A percentile compares a stretch with the other conserved stretches of the same genome.
Evolutionary conservation across 441 rosid species (phyloP).

Genomic region (Bruguiera hainesii): DNA sequence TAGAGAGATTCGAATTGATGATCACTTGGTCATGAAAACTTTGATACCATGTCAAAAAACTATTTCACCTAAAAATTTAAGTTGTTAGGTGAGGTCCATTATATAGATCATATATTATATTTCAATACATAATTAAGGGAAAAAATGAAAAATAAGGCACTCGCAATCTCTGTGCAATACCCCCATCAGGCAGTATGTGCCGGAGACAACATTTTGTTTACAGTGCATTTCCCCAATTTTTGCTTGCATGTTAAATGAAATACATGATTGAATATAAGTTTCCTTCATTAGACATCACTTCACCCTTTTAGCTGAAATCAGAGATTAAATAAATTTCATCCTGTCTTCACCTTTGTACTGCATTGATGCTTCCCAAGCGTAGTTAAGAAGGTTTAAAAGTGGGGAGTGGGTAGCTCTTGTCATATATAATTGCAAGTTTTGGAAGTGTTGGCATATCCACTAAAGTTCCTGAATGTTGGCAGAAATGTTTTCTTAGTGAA

Average conservation of each 20-base stretch:
- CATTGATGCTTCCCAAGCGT: neutral
- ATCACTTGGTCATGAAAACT: too few species aligned
- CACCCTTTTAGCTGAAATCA: neutral
- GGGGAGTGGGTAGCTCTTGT: constrained; percentile 4
- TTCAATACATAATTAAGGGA: too few species aligned
- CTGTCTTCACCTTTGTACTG: too few species aligned
- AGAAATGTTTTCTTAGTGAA: neutral
- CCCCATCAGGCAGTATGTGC: neutral
- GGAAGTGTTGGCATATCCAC: neutral
- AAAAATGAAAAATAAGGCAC: neutral
- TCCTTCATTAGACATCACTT: neutral
- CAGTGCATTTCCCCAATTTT: neutral
- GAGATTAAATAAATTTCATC: too few species aligned
- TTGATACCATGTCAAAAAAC: too few species aligned
- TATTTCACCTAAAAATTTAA: too few species aligned
- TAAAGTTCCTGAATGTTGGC: neutral
- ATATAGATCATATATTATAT: too few species aligned
- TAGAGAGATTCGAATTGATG: too few species aligned
- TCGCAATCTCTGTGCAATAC: neutral
- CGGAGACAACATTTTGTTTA: constrained; percentile 1
- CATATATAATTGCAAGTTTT: constrained; percentile 2
- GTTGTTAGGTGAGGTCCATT: too few species aligned
- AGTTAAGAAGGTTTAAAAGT: constrained; percentile 9
- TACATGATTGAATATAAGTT: neutral
- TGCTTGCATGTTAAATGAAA: neutral